Base-by-base conservation (phyloP, 306 rosid genomes). In the Hippophae rhamnoides region DNA sequence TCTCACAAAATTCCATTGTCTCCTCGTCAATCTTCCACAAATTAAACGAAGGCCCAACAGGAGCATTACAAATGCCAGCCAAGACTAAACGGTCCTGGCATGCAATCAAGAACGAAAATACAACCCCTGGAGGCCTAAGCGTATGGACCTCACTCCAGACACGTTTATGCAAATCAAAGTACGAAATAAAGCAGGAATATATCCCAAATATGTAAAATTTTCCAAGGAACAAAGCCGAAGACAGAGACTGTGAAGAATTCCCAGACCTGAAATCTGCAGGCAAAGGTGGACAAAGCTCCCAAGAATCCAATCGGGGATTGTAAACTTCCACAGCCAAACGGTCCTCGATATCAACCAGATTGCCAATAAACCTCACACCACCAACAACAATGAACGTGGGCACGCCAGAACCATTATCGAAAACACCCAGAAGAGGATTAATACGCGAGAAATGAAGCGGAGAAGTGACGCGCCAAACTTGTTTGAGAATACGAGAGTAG, bases 341-440 rank as follows among this genome's bases (percentile, higher is more conserved):
- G 43, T 89, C 94, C 73, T 86, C 95, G 1, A 89, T 86, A 44
- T 89, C 95, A 40, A 89, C 88, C 11, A 84, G 63, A 54, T 86
- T 87, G 9, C 94, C 90, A 7, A 84, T 78, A 65, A 86, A 84
- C 60, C 81, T 72, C n/a, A 90, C 95, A 0, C 94, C 97, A 5
- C 86, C 94, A 11, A 79, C 94, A 38, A 90, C 78, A 6, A 86
- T 73, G 72, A 86, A 90, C 11, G 57, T 73, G 0, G 72, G 67
- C 12, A 52, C 7, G 43, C n/a, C 18, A 8, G 50, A 46, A 0
- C 13, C 55, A 7, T 12, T 54, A 14, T 40, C 60, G 74, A 81
- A 83, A 46, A 84, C 94, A 27, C 81, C 90, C n/a, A 90, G 13
- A 5, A 90, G 95, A 41, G 95, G 95, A 73, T 90, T 86, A 14